Conservation (phyloP, 768 basidiomycete genomes). For the Chalciporus chontae region DNA sequence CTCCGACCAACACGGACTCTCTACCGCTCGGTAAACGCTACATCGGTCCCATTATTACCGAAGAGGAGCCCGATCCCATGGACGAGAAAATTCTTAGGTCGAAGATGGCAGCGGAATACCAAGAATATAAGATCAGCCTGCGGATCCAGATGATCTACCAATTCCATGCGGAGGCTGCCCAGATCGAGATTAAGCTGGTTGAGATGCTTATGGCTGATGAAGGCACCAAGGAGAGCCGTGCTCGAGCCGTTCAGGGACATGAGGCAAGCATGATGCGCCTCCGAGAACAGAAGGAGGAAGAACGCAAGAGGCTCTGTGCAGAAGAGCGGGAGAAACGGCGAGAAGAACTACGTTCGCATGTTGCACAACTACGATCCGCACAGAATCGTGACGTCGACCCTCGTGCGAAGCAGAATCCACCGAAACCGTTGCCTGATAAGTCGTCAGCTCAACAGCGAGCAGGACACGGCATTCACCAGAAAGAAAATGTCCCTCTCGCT, state of each 20-base stretch:
- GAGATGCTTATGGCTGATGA: constrained; percentile 22
- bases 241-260: constrained; percentile 29
- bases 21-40: constrained; percentile 29
- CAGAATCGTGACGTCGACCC: constrained; percentile 18
- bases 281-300: constrained; percentile 31
- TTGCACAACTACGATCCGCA: constrained; percentile 18
- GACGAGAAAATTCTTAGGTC: constrained; percentile 29
- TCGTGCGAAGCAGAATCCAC: constrained; percentile 11
- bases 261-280: constrained; percentile 32
- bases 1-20: constrained; percentile 17
- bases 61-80: constrained; percentile 27
- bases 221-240: constrained; percentile 29
- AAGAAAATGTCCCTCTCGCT: constrained; percentile 23
- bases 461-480: constrained; percentile 21
- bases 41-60: constrained; percentile 28
- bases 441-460: constrained; percentile 10
- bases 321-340: constrained; percentile 28
- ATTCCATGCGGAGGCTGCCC: constrained; percentile 29
- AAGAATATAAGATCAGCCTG: constrained; percentile 28
- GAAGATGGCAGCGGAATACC: constrained; percentile 33
- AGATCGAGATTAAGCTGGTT: constrained; percentile 30
- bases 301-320: constrained; percentile 28
- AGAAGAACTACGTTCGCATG: constrained; percentile 15
- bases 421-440: constrained; percentile 14
- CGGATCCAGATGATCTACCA: constrained; percentile 35